Conservation (phyloP, 108 stramenopile species). For the Thalassiosira profunda region DNA sequence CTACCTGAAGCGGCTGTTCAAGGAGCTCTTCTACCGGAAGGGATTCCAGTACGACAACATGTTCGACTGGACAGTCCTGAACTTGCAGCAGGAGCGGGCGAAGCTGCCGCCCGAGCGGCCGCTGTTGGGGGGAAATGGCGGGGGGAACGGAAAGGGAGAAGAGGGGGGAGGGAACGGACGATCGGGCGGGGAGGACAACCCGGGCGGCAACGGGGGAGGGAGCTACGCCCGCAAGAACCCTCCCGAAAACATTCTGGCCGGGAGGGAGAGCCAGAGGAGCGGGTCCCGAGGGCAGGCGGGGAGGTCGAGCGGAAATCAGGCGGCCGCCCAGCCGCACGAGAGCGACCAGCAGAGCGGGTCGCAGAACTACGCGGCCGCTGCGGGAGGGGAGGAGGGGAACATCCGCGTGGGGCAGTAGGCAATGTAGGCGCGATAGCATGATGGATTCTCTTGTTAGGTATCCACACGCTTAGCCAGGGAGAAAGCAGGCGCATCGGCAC, state of each 20-base stretch:
- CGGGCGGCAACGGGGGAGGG: slow-evolving; percentile 1
- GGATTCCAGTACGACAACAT: slow-evolving; percentile 99
- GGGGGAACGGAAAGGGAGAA: slow-evolving; percentile 23
- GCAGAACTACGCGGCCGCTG: slow-evolving; percentile 13
- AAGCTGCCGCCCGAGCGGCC: slow-evolving; percentile 82
- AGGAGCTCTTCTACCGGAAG: slow-evolving; percentile 98
- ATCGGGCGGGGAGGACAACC: background rate
- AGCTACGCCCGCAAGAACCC: slow-evolving; percentile 25
- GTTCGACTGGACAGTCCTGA: slow-evolving; percentile 99
- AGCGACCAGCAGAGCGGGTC: slow-evolving; percentile 30
- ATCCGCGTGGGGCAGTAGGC: slow-evolving; percentile 2
- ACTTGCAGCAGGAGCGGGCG: slow-evolving; percentile 92
- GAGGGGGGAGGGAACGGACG: background rate
- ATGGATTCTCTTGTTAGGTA: no score
- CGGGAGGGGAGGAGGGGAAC: slow-evolving; percentile 12
- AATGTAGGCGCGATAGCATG: no score
- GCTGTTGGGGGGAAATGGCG: slow-evolving; percentile 22
- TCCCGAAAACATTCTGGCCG: slow-evolving; percentile 32
- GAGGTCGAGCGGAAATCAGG: background rate
- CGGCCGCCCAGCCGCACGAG: slow-evolving; percentile 1
- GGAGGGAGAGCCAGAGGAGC: slow-evolving; percentile 32
- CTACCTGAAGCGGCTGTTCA: slow-evolving; percentile 97
- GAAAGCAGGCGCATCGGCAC: no score
- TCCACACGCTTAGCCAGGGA: no score
- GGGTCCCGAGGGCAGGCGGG: slow-evolving; percentile 40